Percentiles rank a stretch among this genome's conserved stretches.
Conservation (phyloP, 352 stramenopile genomes). For the Phytophthora ramorum region DNA sequence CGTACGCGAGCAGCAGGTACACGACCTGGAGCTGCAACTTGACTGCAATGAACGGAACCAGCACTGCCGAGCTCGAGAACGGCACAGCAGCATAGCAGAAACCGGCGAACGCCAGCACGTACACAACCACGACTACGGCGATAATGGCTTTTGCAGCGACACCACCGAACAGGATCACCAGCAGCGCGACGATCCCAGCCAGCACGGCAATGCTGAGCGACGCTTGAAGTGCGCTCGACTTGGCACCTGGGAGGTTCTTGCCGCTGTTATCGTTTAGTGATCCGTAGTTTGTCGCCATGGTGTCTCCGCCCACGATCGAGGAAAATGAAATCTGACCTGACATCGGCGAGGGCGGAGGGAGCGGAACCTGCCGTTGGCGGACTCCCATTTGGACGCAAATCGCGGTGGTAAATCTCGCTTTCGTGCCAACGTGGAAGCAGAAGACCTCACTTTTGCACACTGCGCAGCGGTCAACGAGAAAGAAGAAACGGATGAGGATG, state of each 20-base stretch:
- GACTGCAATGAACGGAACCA: slow-evolving; percentile 16
- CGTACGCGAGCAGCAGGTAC: slow-evolving; percentile 6
- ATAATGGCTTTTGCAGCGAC: not conserved
- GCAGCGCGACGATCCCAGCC: slow-evolving; percentile 4
- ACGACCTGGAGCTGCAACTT: slow-evolving; percentile 14
- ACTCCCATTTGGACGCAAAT: not conserved
- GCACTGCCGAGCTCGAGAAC: slow-evolving; percentile 1
- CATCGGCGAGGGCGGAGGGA: not conserved
- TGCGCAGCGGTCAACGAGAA: not conserved
- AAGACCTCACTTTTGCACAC: no score
- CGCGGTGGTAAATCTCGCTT: not conserved
- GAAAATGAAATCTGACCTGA: slow-evolving; percentile 7
- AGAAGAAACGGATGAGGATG: not conserved
- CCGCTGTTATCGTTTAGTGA: not conserved
- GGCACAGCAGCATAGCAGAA: slow-evolving; percentile 7
- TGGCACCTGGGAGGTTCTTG: slow-evolving; percentile 11
- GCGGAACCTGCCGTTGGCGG: no score
- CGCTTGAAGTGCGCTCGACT: slow-evolving; percentile 5
- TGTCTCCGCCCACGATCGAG: slow-evolving; percentile 11
- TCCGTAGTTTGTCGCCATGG: slow-evolving; percentile 9
- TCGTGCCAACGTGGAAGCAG: not conserved
- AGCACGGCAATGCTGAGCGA: not conserved
- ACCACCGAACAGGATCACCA: slow-evolving; percentile 2
- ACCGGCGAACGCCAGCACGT: slow-evolving; percentile 1
- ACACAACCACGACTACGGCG: not conserved